phyloP scores from a whole-genome alignment of 305 asterid genomes.

The Andrographis paniculata region DNA sequence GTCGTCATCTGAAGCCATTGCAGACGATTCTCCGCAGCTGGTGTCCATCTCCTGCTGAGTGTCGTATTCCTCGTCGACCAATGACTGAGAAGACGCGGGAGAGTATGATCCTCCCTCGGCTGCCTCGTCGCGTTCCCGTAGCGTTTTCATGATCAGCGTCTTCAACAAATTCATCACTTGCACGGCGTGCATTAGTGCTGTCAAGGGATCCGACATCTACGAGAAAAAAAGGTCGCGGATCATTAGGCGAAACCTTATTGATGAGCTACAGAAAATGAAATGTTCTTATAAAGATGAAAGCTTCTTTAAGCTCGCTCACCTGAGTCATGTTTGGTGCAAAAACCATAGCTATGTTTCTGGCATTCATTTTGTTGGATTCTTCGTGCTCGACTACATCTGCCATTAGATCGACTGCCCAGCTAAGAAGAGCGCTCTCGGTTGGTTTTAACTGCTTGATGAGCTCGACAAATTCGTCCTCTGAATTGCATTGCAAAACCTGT shows the following conservation, averaged over 20 bases:
- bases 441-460: conserved; percentile 69
- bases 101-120: conserved; percentile 49
- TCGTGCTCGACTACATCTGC: conserved; percentile 94
- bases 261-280: too few species aligned
- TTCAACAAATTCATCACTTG: conserved; percentile 97
- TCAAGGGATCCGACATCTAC: conserved; percentile 98
- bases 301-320: too few species aligned
- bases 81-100: conserved; percentile 51
- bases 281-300: background rate
- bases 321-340: conserved; percentile 88
- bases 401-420: conserved; percentile 96
- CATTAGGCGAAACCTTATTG: too few species aligned
- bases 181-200: conserved; percentile 95
- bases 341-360: conserved; percentile 93
- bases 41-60: conserved; percentile 64
- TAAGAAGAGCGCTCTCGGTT: conserved; percentile 68
- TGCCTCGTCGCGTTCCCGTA: conserved; percentile 64
- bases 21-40: conserved; percentile 41
- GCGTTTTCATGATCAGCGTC: conserved; percentile 63
- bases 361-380: conserved; percentile 84
- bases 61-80: conserved; percentile 47
- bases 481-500: conserved; percentile 68
- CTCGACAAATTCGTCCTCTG: conserved; percentile 68
- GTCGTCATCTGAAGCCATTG: conserved; percentile 41
- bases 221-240: conserved; percentile 9